A percentile compares a stretch with the other conserved stretches of the same genome.
Evolutionary conservation across 139 green algal genomes (phyloP).

Genomic region (Chlamydomonas incerta): DNA sequence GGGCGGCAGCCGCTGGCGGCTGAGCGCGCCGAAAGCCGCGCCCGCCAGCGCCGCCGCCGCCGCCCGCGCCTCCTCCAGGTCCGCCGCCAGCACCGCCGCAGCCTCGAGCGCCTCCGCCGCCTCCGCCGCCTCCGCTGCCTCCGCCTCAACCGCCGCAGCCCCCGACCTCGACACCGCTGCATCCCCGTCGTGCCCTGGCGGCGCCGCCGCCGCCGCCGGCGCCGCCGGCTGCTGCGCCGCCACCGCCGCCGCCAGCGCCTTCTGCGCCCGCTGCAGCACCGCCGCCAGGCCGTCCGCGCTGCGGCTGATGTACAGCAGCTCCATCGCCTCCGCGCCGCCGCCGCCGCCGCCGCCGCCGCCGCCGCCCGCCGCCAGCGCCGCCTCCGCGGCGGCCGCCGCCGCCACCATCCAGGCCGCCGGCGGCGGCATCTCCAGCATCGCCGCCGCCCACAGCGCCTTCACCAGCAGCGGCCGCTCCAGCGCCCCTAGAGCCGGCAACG

Average conservation of each 20-base stretch:
- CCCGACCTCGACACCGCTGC: no score
- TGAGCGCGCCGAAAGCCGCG: neutral
- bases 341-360: no score
- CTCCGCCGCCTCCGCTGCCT: neutral
- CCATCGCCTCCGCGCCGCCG: conserved; percentile 8
- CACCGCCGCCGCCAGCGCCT: neutral
- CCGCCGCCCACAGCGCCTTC: conserved; percentile 27
- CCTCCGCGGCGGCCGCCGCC: neutral
- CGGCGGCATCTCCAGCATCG: conserved; percentile 6
- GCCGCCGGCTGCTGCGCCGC: neutral
- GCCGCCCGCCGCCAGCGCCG: neutral
- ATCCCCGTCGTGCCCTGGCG: no score
- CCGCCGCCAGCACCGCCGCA: no score
- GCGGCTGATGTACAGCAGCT: conserved; percentile 22
- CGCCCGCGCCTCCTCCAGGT: neutral
- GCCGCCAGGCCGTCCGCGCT: conserved; percentile 4
- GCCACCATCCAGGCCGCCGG: neutral
- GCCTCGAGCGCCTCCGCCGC: neutral
- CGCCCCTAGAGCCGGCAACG: neutral
- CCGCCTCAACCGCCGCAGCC: neutral
- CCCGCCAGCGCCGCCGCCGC: neutral
- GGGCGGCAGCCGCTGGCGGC: conserved; percentile 4
- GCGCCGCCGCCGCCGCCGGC: neutral
- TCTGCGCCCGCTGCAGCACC: no score
- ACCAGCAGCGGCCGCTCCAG: conserved; percentile 9